These are phyloP conservation scores for Fusarium zealandicum DNA, from an alignment of 2,329 filamentous ascomycete species.

Conservation along the genomic window DNA sequence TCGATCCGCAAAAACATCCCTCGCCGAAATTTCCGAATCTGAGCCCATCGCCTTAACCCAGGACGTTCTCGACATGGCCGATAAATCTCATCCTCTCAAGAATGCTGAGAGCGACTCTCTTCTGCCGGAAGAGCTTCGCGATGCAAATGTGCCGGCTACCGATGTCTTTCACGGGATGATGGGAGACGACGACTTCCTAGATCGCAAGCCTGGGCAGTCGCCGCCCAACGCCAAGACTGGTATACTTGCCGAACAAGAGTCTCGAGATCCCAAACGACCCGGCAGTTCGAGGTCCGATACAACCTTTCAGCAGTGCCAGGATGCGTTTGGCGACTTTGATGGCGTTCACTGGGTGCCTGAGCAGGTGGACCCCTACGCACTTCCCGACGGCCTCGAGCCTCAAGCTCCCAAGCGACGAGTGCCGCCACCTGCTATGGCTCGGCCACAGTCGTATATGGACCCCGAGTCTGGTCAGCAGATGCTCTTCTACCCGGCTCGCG, in stretches of 20 bases:
- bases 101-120: constrained; percentile 51
- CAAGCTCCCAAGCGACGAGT: constrained; percentile 40
- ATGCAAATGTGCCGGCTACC: constrained; percentile 42
- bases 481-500: constrained; percentile 94
- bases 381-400: constrained; percentile 24
- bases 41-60: constrained; percentile 60
- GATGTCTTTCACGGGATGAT: constrained; percentile 48
- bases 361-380: constrained; percentile 41
- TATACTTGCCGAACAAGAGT: constrained; percentile 23
- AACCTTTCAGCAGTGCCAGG: constrained; percentile 70
- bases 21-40: constrained; percentile 65
- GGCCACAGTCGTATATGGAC: constrained; percentile 67
- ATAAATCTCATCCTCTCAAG: constrained; percentile 49
- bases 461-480: constrained; percentile 77
- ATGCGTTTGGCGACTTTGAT: constrained; percentile 81
- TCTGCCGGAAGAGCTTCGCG: constrained; percentile 48
- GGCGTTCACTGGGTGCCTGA: constrained; percentile 76
- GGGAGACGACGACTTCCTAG: constrained; percentile 37
- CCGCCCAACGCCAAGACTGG: constrained; percentile 20
- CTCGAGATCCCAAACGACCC: constrained; percentile 38
- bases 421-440: constrained; percentile 40
- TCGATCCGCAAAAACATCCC: constrained; percentile 57
- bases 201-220: constrained; percentile 7
- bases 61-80: constrained; percentile 62
- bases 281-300: constrained; percentile 62